phyloP scores from a whole-genome alignment of 495 filamentous ascomycete genomes.

The Penicillium cataractarum region DNA sequence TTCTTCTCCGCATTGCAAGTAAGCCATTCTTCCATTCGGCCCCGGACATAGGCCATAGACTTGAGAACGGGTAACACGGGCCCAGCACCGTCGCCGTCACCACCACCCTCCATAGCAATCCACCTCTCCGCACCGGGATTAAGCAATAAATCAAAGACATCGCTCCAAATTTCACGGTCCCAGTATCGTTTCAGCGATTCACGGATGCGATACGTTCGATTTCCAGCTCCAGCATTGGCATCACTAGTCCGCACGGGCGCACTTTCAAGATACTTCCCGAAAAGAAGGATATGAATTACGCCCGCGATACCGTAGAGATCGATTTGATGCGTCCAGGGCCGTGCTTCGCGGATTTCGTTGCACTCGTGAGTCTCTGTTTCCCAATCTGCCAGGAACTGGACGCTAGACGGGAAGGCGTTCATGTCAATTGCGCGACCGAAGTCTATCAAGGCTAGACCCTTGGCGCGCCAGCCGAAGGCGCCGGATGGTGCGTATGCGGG shows the following conservation, averaged over 20 bases:
- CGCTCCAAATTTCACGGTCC: constrained; percentile 87
- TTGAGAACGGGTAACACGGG: constrained; percentile 65
- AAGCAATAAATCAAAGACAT: constrained; percentile 82
- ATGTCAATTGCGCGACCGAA: constrained; percentile 96
- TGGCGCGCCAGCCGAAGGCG: constrained; percentile 72
- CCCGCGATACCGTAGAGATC: constrained; percentile 93
- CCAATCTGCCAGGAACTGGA: constrained; percentile 96
- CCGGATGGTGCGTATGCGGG: constrained; percentile 71
- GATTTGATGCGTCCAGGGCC: constrained; percentile 95
- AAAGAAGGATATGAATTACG: constrained; percentile 81
- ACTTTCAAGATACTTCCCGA: constrained; percentile 93
- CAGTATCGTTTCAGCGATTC: constrained; percentile 89
- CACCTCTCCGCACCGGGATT: constrained; percentile 66
- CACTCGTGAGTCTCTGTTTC: constrained; percentile 82
- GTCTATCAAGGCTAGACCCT: constrained; percentile 87
- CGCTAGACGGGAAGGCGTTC: constrained; percentile 73
- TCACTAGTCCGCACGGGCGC: constrained; percentile 49
- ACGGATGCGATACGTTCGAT: constrained; percentile 63
- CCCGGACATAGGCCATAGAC: constrained; percentile 66
- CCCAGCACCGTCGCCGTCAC: not conserved
- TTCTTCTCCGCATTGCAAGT: constrained; percentile 82
- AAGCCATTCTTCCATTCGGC: constrained; percentile 85
- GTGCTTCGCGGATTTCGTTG: constrained; percentile 87
- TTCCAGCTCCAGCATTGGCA: constrained; percentile 10
- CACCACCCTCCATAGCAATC: constrained; percentile 34